A percentile compares a stretch with the other conserved stretches of the same genome.
Evolutionary conservation across 148 eudicot genomes (phyloP).

Genomic region (Fagopyrum esculentum): DNA sequence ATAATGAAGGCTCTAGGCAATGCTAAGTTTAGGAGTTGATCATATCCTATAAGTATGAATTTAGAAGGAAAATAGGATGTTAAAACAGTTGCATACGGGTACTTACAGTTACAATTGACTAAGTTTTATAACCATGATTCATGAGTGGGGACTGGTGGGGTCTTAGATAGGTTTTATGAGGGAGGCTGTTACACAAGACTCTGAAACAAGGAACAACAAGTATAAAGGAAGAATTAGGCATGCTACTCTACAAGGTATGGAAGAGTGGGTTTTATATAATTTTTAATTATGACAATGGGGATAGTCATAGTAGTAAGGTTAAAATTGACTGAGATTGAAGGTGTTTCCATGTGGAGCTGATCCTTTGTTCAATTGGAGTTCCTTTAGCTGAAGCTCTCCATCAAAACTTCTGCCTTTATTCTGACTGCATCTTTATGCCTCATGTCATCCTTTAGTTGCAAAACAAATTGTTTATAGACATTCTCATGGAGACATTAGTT

Average conservation of each 20-base stretch:
- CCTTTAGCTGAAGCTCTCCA: background rate
- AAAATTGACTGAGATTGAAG: background rate
- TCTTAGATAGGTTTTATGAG: too few relatives aligned
- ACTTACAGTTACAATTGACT: background rate
- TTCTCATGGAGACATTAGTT: background rate
- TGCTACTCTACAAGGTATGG: background rate
- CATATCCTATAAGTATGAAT: background rate
- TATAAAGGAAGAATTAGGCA: background rate
- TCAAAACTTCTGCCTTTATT: background rate
- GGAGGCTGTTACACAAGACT: too few relatives aligned
- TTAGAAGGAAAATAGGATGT: background rate
- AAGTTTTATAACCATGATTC: background rate
- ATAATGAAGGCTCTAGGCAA: background rate
- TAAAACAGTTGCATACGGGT: background rate
- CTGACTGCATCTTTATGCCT: background rate
- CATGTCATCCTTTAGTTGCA: too few relatives aligned
- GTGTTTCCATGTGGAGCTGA: background rate
- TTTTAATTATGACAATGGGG: background rate
- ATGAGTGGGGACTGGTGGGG: background rate
- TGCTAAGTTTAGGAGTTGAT: background rate
- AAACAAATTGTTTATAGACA: background rate
- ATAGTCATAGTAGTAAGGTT: background rate
- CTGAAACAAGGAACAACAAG: background rate
- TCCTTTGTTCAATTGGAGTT: background rate
- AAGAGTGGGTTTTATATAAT: background rate